Evolutionary conservation across 2,329 filamentous ascomycete genomes (phyloP).

Genomic region (Trichoderma semiorbis): DNA sequence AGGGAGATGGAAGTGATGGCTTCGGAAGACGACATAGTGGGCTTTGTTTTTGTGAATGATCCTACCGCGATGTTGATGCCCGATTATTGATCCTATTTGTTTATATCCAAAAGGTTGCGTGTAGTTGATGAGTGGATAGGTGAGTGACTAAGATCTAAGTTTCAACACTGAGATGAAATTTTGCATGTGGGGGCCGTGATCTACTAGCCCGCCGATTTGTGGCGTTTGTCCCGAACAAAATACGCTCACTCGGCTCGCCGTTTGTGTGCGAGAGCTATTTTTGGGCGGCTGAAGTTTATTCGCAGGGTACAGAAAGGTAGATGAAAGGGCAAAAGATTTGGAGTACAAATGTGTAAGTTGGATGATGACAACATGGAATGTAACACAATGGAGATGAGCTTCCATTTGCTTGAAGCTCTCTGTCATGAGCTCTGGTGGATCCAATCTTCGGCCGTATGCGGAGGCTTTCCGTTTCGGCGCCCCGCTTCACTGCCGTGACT

Average conservation of each 20-base stretch:
- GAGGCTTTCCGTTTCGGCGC: not conserved
- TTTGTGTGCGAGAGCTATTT: not conserved
- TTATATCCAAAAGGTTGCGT: not conserved
- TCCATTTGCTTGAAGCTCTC: not conserved
- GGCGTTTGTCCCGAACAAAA: not conserved
- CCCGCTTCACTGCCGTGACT: not conserved
- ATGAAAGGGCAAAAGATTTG: not conserved
- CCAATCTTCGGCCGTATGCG: not conserved
- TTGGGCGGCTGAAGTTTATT: not conserved
- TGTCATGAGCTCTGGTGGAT: not conserved
- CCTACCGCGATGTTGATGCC: not conserved
- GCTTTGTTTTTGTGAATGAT: not conserved
- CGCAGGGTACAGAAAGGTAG: not conserved
- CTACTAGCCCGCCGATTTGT: conserved; percentile 1
- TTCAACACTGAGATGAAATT: not conserved
- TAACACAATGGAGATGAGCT: not conserved
- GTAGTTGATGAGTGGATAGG: not conserved
- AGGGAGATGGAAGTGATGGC: conserved; percentile 22
- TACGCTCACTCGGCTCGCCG: not conserved
- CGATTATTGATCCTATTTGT: not conserved
- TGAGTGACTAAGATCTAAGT: conserved; percentile 10
- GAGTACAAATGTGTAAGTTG: not conserved
- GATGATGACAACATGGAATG: not conserved
- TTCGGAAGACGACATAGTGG: not conserved
- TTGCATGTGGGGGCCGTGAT: not conserved